These are phyloP conservation scores for Bonia amplexicaulis DNA, from an alignment of 176 grass and related monocot genomes.

Conservation along the genomic window DNA sequence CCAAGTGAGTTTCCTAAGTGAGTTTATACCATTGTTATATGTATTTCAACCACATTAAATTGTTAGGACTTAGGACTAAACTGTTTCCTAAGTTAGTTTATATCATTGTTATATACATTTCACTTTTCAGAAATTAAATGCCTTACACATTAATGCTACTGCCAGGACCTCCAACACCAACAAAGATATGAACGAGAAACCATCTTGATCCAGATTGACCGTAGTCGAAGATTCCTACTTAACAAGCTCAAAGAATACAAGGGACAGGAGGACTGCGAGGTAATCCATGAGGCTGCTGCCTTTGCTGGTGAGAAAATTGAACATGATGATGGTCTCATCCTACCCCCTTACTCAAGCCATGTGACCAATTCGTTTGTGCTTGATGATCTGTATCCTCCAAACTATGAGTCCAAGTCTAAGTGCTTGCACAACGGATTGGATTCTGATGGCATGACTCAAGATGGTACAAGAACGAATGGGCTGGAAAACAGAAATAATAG, in stretches of 20 bases:
- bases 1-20: background rate
- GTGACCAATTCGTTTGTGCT: conserved; percentile 56
- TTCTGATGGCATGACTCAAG: background rate
- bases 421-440: background rate
- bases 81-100: background rate
- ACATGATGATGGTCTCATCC: conserved; percentile 58
- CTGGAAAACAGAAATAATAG: conserved; percentile 10
- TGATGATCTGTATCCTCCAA: conserved; percentile 47
- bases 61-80: background rate
- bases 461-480: background rate
- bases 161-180: conserved; percentile 74
- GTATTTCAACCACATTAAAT: background rate
- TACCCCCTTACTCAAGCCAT: conserved; percentile 58
- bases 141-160: background rate
- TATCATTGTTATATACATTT: background rate
- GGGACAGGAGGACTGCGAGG: conserved; percentile 69
- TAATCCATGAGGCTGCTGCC: conserved; percentile 63
- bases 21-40: too few species aligned
- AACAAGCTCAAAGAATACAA: conserved; percentile 76
- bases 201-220: conserved; percentile 64
- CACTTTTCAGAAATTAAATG: background rate
- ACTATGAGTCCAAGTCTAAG: conserved; percentile 33
- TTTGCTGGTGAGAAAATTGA: conserved; percentile 81
- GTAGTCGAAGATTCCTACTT: conserved; percentile 55
- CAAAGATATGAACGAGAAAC: conserved; percentile 78